A percentile compares a stretch with the other conserved stretches of the same genome.
Evolutionary conservation across 148 eudicot species (phyloP).

Genomic region (Cornus controversa): DNA sequence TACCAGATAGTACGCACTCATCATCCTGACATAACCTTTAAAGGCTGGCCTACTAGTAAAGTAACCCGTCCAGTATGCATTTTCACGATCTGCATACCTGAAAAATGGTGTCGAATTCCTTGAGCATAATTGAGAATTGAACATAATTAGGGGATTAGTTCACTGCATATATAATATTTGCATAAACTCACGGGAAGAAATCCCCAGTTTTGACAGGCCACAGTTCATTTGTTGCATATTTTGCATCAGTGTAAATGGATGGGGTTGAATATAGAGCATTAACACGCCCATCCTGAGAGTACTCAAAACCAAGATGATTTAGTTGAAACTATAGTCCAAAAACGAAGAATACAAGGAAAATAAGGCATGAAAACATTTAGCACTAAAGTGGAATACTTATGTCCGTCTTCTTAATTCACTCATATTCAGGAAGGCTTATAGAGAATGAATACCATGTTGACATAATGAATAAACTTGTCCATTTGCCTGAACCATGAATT

Average conservation of each 20-base stretch:
- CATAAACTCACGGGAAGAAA: constrained; percentile 72
- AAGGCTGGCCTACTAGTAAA: constrained; percentile 78
- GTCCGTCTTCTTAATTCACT: not conserved
- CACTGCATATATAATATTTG: not conserved
- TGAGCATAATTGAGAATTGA: constrained; percentile 4
- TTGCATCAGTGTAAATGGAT: constrained; percentile 71
- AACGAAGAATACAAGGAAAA: not conserved
- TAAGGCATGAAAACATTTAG: constrained; percentile 2
- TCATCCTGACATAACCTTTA: constrained; percentile 63
- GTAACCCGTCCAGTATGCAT: constrained; percentile 91
- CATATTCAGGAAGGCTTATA: not conserved
- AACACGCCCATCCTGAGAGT: constrained; percentile 71
- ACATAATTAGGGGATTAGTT: constrained; percentile 5
- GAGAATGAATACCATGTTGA: constrained; percentile 51
- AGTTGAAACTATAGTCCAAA: constrained; percentile 6
- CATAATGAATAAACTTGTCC: constrained; percentile 79
- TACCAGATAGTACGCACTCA: constrained; percentile 76
- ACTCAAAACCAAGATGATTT: not conserved
- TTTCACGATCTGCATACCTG: constrained; percentile 69
- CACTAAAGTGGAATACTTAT: constrained; percentile 2
- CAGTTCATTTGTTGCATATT: constrained; percentile 44
- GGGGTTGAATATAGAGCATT: constrained; percentile 82
- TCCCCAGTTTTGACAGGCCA: constrained; percentile 79
- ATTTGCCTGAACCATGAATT: constrained; percentile 80
- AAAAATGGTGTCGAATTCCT: constrained; percentile 9